Percentiles rank a stretch among this genome's conserved stretches.
Evolutionary conservation across 345 rosid genomes (phyloP).

Genomic region (Abelmoschus esculentus): DNA sequence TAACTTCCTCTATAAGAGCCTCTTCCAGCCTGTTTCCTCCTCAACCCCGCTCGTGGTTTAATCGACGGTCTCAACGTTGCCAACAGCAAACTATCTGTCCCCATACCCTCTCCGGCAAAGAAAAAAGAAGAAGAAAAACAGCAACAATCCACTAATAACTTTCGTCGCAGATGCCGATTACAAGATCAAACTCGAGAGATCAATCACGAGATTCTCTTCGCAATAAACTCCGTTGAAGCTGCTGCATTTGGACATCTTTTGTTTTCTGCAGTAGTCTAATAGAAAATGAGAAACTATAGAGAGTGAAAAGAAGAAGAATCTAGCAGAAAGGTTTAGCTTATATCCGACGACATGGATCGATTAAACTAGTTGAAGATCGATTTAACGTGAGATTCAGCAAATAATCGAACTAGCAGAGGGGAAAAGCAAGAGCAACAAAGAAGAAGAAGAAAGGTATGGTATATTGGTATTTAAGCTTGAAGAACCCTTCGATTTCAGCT

Average conservation of each 20-base stretch:
- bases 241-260: conserved; percentile 1
- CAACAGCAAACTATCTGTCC: conserved; percentile 60
- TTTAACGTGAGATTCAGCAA: neutral
- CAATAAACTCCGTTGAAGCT: conserved; percentile 12
- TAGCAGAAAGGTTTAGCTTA: neutral
- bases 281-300: neutral
- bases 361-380: neutral
- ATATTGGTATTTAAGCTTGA: neutral
- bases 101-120: conserved; percentile 52
- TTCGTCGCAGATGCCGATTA: conserved; percentile 2
- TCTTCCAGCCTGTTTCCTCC: conserved; percentile 94
- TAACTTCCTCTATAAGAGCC: conserved; percentile 95
- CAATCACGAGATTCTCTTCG: neutral
- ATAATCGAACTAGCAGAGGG: neutral
- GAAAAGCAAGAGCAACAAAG: neutral
- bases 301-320: neutral
- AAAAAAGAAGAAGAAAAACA: neutral
- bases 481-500: neutral
- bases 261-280: neutral
- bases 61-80: conserved; percentile 80
- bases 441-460: neutral
- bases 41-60: conserved; percentile 73
- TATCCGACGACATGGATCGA: neutral
- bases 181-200: conserved; percentile 19
- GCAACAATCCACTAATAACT: neutral